These are phyloP conservation scores for Tricholoma sp. DNA, from an alignment of 768 basidiomycete species.

Conservation along the genomic window DNA sequence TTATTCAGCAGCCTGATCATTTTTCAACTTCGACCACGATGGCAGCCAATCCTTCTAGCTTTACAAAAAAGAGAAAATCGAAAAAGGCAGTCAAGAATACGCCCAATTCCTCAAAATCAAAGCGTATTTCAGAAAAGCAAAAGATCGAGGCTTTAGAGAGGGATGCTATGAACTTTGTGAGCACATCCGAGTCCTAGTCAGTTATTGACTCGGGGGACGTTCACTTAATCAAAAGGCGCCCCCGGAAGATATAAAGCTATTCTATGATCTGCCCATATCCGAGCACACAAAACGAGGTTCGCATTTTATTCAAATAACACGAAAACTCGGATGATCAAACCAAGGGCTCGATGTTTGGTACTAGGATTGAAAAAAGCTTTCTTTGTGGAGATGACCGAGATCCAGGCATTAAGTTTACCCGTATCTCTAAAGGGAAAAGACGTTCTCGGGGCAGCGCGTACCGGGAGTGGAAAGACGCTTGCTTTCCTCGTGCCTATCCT, in stretches of 20 bases:
- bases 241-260: conserved; percentile 47
- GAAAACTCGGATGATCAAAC: background rate
- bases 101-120: conserved; percentile 25
- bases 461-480: conserved; percentile 95
- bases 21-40: background rate
- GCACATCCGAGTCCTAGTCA: no score
- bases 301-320: background rate
- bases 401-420: conserved; percentile 89
- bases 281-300: conserved; percentile 68
- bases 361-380: conserved; percentile 82
- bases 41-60: conserved; percentile 13
- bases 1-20: no score
- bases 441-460: conserved; percentile 92
- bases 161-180: conserved; percentile 47
- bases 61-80: conserved; percentile 2
- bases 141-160: conserved; percentile 46
- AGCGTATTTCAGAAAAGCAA: conserved; percentile 43
- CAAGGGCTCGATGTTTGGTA: background rate
- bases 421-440: conserved; percentile 91
- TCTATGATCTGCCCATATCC: conserved; percentile 76
- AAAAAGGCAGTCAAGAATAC: conserved; percentile 6
- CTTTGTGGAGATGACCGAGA: conserved; percentile 85
- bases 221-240: conserved; percentile 37
- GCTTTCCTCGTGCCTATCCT: conserved; percentile 93
- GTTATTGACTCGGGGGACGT: conserved; percentile 9